Conservation (phyloP, 371 early-diverging fungal species). For the Chytridiales sp. region DNA sequence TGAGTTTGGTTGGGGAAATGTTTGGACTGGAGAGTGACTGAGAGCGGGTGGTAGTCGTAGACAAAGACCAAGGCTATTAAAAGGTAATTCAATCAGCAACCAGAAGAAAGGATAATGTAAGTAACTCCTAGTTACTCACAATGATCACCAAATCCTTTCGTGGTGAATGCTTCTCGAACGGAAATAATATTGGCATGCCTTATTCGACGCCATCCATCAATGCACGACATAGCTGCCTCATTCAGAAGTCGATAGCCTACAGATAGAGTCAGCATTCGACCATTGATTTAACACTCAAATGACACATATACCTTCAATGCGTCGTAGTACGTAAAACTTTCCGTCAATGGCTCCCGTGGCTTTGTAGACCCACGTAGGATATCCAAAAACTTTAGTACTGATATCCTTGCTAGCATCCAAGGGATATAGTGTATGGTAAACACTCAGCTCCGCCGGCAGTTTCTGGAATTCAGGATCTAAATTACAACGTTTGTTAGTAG, state of each 20-base stretch:
- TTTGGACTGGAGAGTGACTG: constrained; percentile 68
- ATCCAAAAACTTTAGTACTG: constrained; percentile 64
- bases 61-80: constrained; percentile 72
- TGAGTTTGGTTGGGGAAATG: constrained; percentile 50
- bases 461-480: constrained; percentile 34
- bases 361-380: constrained; percentile 80
- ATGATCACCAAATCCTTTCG: constrained; percentile 90
- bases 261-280: constrained; percentile 1
- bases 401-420: constrained; percentile 58
- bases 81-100: not conserved
- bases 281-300: not conserved
- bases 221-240: constrained; percentile 72
- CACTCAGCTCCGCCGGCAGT: constrained; percentile 71
- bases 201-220: constrained; percentile 83
- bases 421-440: constrained; percentile 80
- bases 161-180: constrained; percentile 92
- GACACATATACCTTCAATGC: constrained; percentile 69
- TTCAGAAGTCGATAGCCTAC: constrained; percentile 72
- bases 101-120: not conserved
- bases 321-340: constrained; percentile 71
- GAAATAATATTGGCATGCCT: constrained; percentile 82
- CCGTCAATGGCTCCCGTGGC: constrained; percentile 82
- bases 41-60: constrained; percentile 88
- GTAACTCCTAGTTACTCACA: constrained; percentile 52
- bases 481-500: no score